Base-by-base conservation (phyloP, 257 asterid species). In the Plantago ovata region DNA sequence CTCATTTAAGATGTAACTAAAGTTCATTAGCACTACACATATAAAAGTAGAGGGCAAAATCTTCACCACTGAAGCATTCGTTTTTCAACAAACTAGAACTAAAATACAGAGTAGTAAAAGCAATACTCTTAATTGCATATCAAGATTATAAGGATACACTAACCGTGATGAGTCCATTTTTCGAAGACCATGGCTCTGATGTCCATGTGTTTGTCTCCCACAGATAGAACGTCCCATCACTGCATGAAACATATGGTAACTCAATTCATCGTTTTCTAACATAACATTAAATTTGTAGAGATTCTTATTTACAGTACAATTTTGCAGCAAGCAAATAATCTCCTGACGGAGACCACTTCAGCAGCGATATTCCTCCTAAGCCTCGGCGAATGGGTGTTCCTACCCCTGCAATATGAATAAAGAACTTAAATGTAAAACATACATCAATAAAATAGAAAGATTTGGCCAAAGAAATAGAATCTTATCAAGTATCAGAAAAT, bases 141-240 rank as follows among this genome's bases (percentile, higher is more conserved):
- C 7, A 28, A 56, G 68, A 42, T 28, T 38, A 43, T 20, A 61
- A 68, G 55, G 61, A 39, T 67, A 24, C 52, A 77, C 96, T 61
- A 39, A 91, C 98, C 87, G 95, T 89, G 77, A 93, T 95, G 75
- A 81, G 73, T 55, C 97, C 99, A 73, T 75, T 76, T 44, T 85
- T 75, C 20, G 97, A 81, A 69, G 97, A 89, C 99, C 99, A 93
- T 65, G 84, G 84, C 69, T 86, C 95, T 55, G 99, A 93, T 68
- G 96, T 89, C 99, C 99, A 89, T 10, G 99, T 86, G 72, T 82
- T 89, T 54, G 96, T 93, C 79, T 93, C 99, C 99, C 97, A 93
- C 47, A 89, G 87, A 77, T 93, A 89, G 85, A 93, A 93, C 62
- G 99, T 82, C 33, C 95, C 95, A 77, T 93, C 96, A 63, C 97